phyloP scores from a whole-genome alignment of 345 rosid species.

The Sisymbrium irio region DNA sequence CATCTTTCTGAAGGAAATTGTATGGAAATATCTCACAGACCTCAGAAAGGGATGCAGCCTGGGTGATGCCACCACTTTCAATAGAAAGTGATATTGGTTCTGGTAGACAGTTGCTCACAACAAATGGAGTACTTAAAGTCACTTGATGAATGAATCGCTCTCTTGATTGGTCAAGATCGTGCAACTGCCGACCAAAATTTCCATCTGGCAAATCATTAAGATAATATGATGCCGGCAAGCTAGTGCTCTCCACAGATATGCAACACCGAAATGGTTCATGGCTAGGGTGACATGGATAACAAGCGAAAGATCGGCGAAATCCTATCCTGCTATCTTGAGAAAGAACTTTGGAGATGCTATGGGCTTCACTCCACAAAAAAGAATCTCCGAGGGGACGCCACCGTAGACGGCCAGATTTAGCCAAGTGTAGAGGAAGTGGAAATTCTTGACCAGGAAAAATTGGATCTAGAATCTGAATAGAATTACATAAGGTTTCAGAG shows the following conservation, averaged over 20 bases:
- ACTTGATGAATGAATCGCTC: constrained; percentile 58
- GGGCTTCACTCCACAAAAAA: constrained; percentile 91
- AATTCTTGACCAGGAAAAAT: constrained; percentile 83
- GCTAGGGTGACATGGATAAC: constrained; percentile 91
- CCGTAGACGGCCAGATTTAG: constrained; percentile 85
- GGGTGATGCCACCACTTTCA: constrained; percentile 71
- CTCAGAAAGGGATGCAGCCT: constrained; percentile 66
- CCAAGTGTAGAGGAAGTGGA: constrained; percentile 89
- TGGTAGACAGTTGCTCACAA: constrained; percentile 75
- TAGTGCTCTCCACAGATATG: constrained; percentile 57
- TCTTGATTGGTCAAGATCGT: constrained; percentile 42
- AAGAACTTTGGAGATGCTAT: constrained; percentile 68
- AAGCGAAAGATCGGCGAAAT: constrained; percentile 77
- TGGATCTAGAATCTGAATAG: constrained; percentile 77
- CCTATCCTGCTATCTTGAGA: constrained; percentile 77
- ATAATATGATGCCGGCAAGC: constrained; percentile 49
- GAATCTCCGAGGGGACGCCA: constrained; percentile 87
- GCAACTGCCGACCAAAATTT: constrained; percentile 33
- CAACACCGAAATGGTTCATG: constrained; percentile 89
- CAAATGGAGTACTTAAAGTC: constrained; percentile 72
- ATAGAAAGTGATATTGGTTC: constrained; percentile 58
- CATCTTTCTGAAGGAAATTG: constrained; percentile 19
- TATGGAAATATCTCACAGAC: constrained; percentile 45
- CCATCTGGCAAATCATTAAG: constrained; percentile 34
- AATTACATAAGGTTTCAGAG: not conserved